phyloP scores from a whole-genome alignment of 495 filamentous ascomycete species.

The Aspergillus sclerotiicarbonarius region DNA sequence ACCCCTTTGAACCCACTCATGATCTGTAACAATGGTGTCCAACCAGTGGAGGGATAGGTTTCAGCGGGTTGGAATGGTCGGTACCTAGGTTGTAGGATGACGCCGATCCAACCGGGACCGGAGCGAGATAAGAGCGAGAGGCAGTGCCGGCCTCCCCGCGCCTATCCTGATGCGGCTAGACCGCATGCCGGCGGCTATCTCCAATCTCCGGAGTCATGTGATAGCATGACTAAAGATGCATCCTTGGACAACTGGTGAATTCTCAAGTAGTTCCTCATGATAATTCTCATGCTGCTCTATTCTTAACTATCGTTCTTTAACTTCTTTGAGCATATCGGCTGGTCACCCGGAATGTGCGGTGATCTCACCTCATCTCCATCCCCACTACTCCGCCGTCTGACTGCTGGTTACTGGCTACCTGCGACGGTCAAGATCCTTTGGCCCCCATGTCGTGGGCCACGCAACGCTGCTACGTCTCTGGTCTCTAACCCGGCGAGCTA shows the following conservation, averaged over 20 bases:
- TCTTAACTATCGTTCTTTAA: neutral
- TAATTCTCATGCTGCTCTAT: too few species aligned
- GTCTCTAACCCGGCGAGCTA: neutral
- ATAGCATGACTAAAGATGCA: too few species aligned
- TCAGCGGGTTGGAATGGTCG: neutral
- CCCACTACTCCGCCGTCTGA: neutral
- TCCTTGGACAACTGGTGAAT: too few species aligned
- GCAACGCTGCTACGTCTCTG: slow-evolving; percentile 1
- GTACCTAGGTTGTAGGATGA: too few species aligned
- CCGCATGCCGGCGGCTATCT: too few species aligned
- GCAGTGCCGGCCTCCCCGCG: too few species aligned
- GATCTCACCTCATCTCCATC: neutral
- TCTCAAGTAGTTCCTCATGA: too few species aligned
- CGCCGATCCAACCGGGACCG: too few species aligned
- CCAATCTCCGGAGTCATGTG: too few species aligned
- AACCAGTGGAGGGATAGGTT: neutral
- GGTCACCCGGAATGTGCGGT: neutral
- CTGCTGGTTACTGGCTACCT: neutral
- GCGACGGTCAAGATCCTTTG: neutral
- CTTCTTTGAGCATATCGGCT: neutral
- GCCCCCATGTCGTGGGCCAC: slow-evolving; percentile 1
- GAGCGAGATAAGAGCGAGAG: too few species aligned
- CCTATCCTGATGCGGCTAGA: too few species aligned
- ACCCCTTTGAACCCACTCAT: slow-evolving; percentile 54
- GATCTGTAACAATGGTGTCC: slow-evolving; percentile 2